Evolutionary conservation across 1,284 basidiomycete genomes (phyloP).

Genomic region (Tremellales sp.): DNA sequence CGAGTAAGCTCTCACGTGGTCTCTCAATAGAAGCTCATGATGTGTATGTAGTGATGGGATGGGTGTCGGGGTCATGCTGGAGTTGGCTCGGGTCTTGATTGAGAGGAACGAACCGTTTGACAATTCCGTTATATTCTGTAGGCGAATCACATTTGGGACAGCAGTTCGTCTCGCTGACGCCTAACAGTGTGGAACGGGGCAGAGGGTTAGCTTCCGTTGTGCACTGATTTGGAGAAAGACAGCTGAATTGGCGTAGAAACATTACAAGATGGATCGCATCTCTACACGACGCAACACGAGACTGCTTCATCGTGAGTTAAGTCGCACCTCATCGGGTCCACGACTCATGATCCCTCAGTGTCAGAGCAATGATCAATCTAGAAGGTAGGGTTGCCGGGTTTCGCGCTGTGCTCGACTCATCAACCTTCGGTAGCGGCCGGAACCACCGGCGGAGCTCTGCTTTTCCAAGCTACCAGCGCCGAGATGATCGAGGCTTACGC

Average conservation of each 20-base stretch:
- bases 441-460: conserved; percentile 76
- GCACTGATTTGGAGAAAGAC: conserved; percentile 7
- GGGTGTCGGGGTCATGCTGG: conserved; percentile 86
- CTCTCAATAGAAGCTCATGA: conserved; percentile 8
- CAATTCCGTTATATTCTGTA: conserved; percentile 80
- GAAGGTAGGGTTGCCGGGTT: conserved; percentile 60
- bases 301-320: conserved; percentile 62
- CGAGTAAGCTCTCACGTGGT: conserved; percentile 52
- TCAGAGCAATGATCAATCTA: conserved; percentile 85
- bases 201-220: conserved; percentile 53
- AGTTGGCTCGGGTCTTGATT: conserved; percentile 75
- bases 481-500: conserved; percentile 92
- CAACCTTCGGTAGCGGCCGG: conserved; percentile 64
- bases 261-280: conserved; percentile 90
- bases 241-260: conserved; percentile 43
- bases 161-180: neutral
- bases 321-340: neutral
- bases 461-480: conserved; percentile 93
- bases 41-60: conserved; percentile 61
- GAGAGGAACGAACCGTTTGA: conserved; percentile 67
- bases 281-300: conserved; percentile 83
- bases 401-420: neutral
- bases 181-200: conserved; percentile 86
- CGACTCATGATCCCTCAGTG: conserved; percentile 50
- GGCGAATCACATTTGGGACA: conserved; percentile 41